Conservation (phyloP, 495 filamentous ascomycete genomes). For the Aspergillus ellipticus region DNA sequence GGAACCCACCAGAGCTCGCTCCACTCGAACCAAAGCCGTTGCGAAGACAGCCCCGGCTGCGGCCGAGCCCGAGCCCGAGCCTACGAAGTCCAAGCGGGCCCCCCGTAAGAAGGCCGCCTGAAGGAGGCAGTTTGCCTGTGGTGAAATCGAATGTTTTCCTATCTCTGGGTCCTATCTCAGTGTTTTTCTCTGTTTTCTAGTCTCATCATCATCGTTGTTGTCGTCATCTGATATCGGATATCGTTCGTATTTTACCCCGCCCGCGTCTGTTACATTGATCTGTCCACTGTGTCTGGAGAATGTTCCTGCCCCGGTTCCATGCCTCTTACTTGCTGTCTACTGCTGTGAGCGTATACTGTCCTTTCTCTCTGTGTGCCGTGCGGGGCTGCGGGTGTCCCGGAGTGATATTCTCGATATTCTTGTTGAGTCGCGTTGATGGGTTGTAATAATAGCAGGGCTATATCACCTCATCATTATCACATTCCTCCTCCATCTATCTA, state of each 20-base stretch:
- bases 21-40: not conserved
- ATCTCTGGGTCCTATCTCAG: not conserved
- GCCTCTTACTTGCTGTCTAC: too few species aligned
- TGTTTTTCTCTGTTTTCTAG: not conserved
- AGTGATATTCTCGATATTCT: not conserved
- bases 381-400: not conserved
- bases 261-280: too few species aligned
- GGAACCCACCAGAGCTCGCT: not conserved
- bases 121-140: too few species aligned
- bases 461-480: too few species aligned
- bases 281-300: too few species aligned
- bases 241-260: too few species aligned
- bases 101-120: too few species aligned
- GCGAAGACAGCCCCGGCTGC: slow-evolving; percentile 13
- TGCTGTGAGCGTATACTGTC: too few species aligned
- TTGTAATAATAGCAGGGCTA: not conserved
- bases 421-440: not conserved
- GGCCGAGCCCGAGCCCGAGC: slow-evolving; percentile 4
- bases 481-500: not conserved
- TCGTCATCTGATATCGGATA: not conserved
- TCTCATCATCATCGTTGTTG: not conserved
- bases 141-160: not conserved
- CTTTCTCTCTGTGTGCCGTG: too few species aligned
- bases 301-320: too few species aligned
- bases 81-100: slow-evolving; percentile 30